Evolutionary conservation across 2,329 filamentous ascomycete species (phyloP), one percentile per base, ranked within the genome.

Genomic region (Pestalotiopsis sp.): DNA sequence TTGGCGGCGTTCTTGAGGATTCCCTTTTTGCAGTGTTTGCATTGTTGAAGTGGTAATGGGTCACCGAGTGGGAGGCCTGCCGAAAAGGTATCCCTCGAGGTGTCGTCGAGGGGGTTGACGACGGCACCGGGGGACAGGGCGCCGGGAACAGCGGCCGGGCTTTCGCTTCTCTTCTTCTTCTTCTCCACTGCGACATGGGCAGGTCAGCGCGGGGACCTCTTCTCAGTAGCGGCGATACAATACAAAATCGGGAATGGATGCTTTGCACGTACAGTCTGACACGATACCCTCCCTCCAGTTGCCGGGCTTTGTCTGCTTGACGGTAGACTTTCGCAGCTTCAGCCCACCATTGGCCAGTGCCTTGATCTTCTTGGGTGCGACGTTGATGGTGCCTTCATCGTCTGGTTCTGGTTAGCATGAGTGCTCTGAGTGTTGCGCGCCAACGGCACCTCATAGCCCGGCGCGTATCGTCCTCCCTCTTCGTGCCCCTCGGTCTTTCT

Each of bases 1-100:
- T 91, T 91, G 1, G 93, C 92, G 0, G 89, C 90, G 39, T 89
- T 89, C 74, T 91, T 92, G 14, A 96, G 84, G 13, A 97, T 88
- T 64, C 92, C 92, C 74, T 97, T 94, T 81, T 96, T 97, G 82
- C 95, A 99, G 78, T 97, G 94, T 78, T 96, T 98, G 86, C 95
- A 99, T 72, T 92, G 86, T 64, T 96, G 90, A 10, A 93, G 86
- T 70, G 97, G 93, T 11, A 92, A 88, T 67, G 85, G 85, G 75
- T 97, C 94, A 73, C 94, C 91, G 72, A 97, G 86, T 0, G 94
- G 94, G 68, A 91, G 89, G 70, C 94, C 93, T 60, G 91, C 94
- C 3, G 89, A 85, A 78, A 98, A 98, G 4, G 92, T 92, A 69
- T 93, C 89, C 73, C 92, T 88, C 14, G 92, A 89, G 69, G 85